Percentiles rank a stretch among this genome's conserved stretches.
Conservation (phyloP, 2,329 filamentous ascomycete genomes). For the Colletotrichum aenigma region DNA sequence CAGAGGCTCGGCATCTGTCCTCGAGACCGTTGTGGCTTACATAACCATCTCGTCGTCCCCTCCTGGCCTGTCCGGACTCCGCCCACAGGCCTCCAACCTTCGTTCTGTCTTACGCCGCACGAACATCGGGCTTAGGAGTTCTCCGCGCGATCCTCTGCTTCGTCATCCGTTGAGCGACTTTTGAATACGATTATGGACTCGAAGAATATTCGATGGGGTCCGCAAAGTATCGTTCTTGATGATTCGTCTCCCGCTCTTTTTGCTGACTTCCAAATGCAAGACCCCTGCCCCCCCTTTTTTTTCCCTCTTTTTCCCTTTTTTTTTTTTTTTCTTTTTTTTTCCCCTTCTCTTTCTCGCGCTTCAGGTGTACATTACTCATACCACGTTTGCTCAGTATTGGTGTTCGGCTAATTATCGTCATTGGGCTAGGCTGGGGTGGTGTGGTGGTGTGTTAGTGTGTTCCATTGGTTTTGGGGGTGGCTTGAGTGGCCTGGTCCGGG, state of each 20-base stretch:
- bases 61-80: background rate
- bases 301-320: too few relatives aligned
- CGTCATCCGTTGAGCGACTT: background rate
- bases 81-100: background rate
- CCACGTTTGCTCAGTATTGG: background rate
- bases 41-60: background rate
- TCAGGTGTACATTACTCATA: background rate
- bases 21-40: background rate
- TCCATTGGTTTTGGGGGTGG: background rate
- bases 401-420: background rate
- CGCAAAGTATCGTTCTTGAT: background rate
- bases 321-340: too few relatives aligned
- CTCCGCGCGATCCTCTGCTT: background rate
- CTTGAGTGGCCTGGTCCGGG: background rate
- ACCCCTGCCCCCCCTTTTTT: too few relatives aligned
- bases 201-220: background rate
- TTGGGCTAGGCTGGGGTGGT: background rate
- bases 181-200: background rate
- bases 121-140: background rate
- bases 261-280: background rate
- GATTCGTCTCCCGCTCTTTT: background rate
- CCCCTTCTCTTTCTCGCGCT: background rate
- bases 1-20: background rate
- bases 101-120: background rate
- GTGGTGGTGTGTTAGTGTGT: background rate